Percentiles rank a stretch among this genome's conserved stretches.
Evolutionary conservation across 202 grass and related monocot genomes (phyloP).

Genomic region (Carex arenaria): DNA sequence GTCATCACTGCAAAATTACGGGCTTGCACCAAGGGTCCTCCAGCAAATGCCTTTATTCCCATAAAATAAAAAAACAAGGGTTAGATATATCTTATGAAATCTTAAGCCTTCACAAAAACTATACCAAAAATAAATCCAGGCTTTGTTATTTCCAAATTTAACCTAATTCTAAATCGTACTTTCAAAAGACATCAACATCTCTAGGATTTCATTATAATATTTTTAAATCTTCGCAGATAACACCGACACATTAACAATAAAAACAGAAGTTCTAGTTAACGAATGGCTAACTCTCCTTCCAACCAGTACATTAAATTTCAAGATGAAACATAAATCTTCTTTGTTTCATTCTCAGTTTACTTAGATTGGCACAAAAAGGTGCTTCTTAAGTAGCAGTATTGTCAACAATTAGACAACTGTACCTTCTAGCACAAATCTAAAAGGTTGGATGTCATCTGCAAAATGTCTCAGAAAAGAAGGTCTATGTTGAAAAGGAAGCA

Average conservation of each 20-base stretch:
- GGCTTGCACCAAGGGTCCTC: conserved; percentile 84
- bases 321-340: background rate
- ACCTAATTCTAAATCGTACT: background rate
- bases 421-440: background rate
- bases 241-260: background rate
- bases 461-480: background rate
- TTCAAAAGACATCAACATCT: background rate
- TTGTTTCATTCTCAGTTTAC: background rate
- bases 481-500: background rate
- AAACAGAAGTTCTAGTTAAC: background rate
- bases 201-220: background rate
- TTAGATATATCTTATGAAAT: background rate
- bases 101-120: background rate
- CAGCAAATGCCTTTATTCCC: conserved; percentile 62
- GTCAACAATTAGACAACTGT: background rate
- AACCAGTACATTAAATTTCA: background rate
- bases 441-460: background rate
- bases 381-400: background rate
- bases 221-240: background rate
- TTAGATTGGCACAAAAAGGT: background rate
- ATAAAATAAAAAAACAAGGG: background rate
- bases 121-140: background rate
- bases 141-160: background rate
- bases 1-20: conserved; percentile 98
- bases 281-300: background rate